Evolutionary conservation across 306 rosid genomes (phyloP).

Genomic region (Cucumis hystrix): DNA sequence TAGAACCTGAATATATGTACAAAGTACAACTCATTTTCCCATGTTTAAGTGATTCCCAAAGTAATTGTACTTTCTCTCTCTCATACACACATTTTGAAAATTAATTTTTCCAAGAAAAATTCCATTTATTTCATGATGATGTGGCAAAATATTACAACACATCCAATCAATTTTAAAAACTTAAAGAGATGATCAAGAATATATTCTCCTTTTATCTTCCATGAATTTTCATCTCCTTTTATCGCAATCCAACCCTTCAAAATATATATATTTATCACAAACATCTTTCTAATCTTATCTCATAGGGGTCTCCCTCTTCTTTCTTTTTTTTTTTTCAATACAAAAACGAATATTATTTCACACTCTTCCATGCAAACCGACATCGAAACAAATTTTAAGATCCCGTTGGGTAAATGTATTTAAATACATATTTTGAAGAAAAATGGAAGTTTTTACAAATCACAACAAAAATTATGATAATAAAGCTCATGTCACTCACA

Average conservation of each 20-base stretch:
- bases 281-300: background rate
- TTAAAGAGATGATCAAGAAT: constrained; percentile 4
- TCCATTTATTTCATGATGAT: background rate
- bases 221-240: background rate
- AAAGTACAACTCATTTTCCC: constrained; percentile 1
- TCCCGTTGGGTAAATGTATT: too few species aligned
- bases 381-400: too few species aligned
- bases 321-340: too few species aligned
- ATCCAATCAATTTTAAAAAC: background rate
- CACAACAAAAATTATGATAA: too few species aligned
- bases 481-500: too few species aligned
- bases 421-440: too few species aligned
- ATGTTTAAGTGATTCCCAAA: background rate
- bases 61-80: background rate
- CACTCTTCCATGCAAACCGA: too few species aligned
- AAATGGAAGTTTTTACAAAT: too few species aligned
- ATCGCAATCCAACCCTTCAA: background rate
- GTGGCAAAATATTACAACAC: background rate
- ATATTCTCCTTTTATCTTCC: background rate
- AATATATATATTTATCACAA: background rate
- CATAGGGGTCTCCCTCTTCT: background rate
- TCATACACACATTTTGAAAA: background rate
- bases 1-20: background rate
- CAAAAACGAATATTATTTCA: too few species aligned
- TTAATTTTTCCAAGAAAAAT: background rate